Percentiles rank a stretch among this genome's conserved stretches.
Evolutionary conservation across 1,284 basidiomycete genomes (phyloP).

Genomic region (Sanguinoderma infundibulare): DNA sequence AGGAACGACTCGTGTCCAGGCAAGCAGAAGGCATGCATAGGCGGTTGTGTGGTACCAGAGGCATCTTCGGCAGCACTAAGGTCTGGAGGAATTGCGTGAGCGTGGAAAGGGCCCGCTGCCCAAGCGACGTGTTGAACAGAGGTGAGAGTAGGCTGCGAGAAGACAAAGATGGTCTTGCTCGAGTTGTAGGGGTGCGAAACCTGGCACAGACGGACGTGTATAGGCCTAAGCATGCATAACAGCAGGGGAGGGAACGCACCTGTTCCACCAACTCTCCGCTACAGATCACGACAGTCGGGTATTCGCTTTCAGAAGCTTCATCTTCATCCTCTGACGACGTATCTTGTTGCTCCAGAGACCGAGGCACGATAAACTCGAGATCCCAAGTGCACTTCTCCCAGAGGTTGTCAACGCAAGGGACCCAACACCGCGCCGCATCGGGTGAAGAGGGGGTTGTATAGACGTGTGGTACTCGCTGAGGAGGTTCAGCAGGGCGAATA

Average conservation of each 20-base stretch:
- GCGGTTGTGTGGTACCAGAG: constrained; percentile 77
- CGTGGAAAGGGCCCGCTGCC: constrained; percentile 93
- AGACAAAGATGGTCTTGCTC: constrained; percentile 94
- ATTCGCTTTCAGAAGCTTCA: constrained; percentile 55
- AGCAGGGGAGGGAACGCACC: constrained; percentile 47
- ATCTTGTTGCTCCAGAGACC: constrained; percentile 77
- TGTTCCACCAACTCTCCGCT: constrained; percentile 95
- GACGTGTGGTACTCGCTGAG: constrained; percentile 88
- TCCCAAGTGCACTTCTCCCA: constrained; percentile 99
- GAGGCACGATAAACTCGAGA: constrained; percentile 94
- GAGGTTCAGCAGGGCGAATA: constrained; percentile 23
- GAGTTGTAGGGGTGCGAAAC: constrained; percentile 94
- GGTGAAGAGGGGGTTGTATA: constrained; percentile 90
- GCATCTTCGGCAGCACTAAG: constrained; percentile 58
- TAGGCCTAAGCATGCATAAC: not conserved
- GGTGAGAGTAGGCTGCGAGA: constrained; percentile 86
- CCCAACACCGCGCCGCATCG: constrained; percentile 94
- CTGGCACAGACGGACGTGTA: constrained; percentile 41
- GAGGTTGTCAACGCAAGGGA: constrained; percentile 93
- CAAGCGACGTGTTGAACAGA: constrained; percentile 97
- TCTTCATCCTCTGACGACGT: constrained; percentile 53
- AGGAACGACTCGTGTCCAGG: constrained; percentile 84
- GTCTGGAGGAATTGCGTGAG: constrained; percentile 74
- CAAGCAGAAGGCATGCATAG: constrained; percentile 92
- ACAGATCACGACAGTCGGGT: constrained; percentile 86